Evolutionary conservation across 2,329 filamentous ascomycete species (phyloP), one percentile per base, ranked within the genome.

Genomic region (Hymenoscyphus fructigenus): DNA sequence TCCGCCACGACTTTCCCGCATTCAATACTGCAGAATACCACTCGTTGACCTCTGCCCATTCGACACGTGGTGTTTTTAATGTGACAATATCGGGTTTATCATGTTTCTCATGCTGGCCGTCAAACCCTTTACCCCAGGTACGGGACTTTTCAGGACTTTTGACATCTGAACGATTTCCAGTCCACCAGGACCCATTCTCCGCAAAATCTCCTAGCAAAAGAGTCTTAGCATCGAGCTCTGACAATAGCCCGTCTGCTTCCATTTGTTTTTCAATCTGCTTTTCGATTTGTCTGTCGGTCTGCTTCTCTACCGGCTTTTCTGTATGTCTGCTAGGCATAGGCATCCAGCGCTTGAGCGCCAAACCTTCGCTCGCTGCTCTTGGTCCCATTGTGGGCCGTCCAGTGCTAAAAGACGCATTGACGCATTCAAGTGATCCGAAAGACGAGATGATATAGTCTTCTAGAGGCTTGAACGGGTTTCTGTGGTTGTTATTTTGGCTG

Each of bases 101-200:
- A 29, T 47, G 36, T 38, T 38, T 38, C 12, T 38, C 36, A 38
- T 53, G 47, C 26, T 58, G 26, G 47, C 23, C 59, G 32, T 67
- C 65, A 12, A 63, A 61, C 28, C 58, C 59, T 15, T 36, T 76
- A 70, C 65, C 77, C 75, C 66, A 74, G 63, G 70, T 69, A 74
- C 70, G 74, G 78, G 67, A 70, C 70, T 62, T 76, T 72, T 67
- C 72, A 58, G 61, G 72, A 61, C 60, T 79, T 76, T 41, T 81
- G 75, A 62, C 73, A 71, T 72, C 84, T 56, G 68, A 65, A 81
- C 67, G 65, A 59, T 83, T 83, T 1, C 89, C 90, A 57, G 89
- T 88, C 91, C 91, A 94, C 91, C 91, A 94, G 7, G 85, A 85
- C 2, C 90, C 91, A 73, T 95, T 95, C 74, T 95, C 91, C 0